Conservation (phyloP, 1,284 basidiomycete species). For the Ceratobasidium sp. region DNA sequence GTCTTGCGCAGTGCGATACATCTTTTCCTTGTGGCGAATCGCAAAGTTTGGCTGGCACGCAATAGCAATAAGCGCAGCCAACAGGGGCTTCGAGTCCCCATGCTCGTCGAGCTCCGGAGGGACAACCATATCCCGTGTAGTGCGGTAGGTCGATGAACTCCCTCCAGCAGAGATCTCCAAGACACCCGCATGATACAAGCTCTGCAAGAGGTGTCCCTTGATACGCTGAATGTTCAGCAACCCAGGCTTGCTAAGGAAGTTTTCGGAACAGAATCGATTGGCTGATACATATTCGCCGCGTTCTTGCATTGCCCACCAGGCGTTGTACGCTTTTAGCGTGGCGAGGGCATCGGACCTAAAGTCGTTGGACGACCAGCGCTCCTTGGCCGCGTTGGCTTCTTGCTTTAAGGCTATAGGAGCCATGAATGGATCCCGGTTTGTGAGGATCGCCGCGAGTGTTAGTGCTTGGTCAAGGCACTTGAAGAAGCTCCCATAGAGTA, state of each 20-base stretch:
- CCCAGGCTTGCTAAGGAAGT: conserved; percentile 88
- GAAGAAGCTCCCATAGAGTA: conserved; percentile 92
- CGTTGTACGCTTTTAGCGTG: conserved; percentile 80
- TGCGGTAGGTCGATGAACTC: conserved; percentile 40
- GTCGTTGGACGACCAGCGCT: conserved; percentile 75
- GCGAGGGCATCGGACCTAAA: conserved; percentile 90
- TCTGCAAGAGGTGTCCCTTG: conserved; percentile 79
- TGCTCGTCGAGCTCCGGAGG: conserved; percentile 79
- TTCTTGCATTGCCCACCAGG: conserved; percentile 78
- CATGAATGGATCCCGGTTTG: conserved; percentile 90
- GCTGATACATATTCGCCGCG: conserved; percentile 67
- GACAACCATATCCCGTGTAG: conserved; percentile 50
- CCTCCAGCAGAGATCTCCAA: conserved; percentile 78
- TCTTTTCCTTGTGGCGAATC: conserved; percentile 75
- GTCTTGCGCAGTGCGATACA: conserved; percentile 81
- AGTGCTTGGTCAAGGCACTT: conserved; percentile 89
- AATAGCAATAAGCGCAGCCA: conserved; percentile 85
- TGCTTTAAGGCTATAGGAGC: conserved; percentile 74
- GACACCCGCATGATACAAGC: conserved; percentile 82
- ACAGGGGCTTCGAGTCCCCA: conserved; percentile 75
- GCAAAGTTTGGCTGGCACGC: conserved; percentile 95
- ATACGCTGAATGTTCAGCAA: conserved; percentile 85
- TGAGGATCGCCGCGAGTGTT: conserved; percentile 87
- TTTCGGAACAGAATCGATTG: conserved; percentile 81
- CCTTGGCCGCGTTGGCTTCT: conserved; percentile 73